Evolutionary conservation across 805 yeast genomes (phyloP), one percentile per base, ranked within the genome.

Genomic region (Maudiozyma bulderi): DNA sequence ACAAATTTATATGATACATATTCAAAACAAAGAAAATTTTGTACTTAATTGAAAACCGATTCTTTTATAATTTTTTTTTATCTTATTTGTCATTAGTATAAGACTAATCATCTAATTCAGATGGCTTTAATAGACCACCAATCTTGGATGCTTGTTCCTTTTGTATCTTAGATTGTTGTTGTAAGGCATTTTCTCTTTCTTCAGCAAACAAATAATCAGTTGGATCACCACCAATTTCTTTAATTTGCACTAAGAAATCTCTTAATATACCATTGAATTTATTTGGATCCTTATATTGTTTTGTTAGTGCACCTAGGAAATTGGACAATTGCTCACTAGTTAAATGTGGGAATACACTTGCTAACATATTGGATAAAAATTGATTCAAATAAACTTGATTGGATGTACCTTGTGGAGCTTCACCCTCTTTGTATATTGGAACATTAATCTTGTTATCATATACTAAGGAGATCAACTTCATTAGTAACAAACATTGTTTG

Each of bases 221-320:
- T 49, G 95, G 82, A 65, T 87, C 95, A 32, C 98, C 98, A 52
- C 98, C 99, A 62, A 78, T 80, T 69, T 91, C 95, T 70, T 89
- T 90, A 67, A 91, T 86, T 72, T 93, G 98, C 41, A 93, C 95
- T 65, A 93, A 76, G 78, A 93, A 93, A 70, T 93, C 99, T 69
- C 98, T 83, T 58, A 93, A 74, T 9, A 85, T 83, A 47, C 87
- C 87, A 68, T 81, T 82, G 73, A 93, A 93, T 63, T 80, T 84
- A 53, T 67, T 65, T 52, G 81, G 82, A 59, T 87, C 93, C 51
- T 77, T 81, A 62, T 87, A 87, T 47, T 83, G 81, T 13, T 78
- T 67, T 38, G 86, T 78, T 64, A 93, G 75, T 6, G 89, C 95
- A 56, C 77, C 76, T 51, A 93, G 76, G 70, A 93, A 93, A 57